Evolutionary conservation across 306 rosid species (phyloP).

Genomic region (Mimosa pudica): DNA sequence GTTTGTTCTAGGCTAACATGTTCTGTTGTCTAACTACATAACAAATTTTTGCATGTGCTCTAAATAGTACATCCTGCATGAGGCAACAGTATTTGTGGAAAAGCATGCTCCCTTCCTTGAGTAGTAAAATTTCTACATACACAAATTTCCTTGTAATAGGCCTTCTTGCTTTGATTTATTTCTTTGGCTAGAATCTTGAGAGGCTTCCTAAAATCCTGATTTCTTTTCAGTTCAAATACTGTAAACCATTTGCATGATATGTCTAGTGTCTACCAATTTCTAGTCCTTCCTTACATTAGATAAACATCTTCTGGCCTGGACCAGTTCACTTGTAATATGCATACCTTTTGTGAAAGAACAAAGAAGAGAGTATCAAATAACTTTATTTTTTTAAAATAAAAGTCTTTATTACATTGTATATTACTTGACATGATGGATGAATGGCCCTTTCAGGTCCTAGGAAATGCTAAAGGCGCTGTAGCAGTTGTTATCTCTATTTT

Average conservation of each 20-base stretch:
- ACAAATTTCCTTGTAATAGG: neutral
- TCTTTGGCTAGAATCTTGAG: neutral
- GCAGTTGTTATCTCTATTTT: constrained; percentile 69
- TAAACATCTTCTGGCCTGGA: neutral
- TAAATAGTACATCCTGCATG: neutral
- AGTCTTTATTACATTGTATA: neutral
- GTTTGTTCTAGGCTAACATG: neutral
- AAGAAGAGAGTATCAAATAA: too few relatives aligned
- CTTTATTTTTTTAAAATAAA: neutral
- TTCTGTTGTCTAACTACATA: neutral
- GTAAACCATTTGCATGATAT: neutral
- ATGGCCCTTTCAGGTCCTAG: constrained; percentile 49
- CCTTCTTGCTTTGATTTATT: neutral
- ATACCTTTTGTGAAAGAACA: neutral
- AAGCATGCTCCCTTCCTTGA: neutral
- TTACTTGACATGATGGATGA: constrained; percentile 6
- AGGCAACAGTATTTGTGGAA: neutral
- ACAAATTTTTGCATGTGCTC: neutral
- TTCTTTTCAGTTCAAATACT: neutral
- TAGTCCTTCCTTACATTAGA: neutral
- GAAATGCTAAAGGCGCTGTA: constrained; percentile 74
- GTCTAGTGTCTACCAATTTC: neutral
- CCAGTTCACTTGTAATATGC: neutral
- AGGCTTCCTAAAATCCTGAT: neutral
- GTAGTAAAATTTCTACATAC: neutral